These are phyloP conservation scores for Cryptosporidium felis DNA, from an alignment of 169 alveolate species.

Conservation along the genomic window DNA sequence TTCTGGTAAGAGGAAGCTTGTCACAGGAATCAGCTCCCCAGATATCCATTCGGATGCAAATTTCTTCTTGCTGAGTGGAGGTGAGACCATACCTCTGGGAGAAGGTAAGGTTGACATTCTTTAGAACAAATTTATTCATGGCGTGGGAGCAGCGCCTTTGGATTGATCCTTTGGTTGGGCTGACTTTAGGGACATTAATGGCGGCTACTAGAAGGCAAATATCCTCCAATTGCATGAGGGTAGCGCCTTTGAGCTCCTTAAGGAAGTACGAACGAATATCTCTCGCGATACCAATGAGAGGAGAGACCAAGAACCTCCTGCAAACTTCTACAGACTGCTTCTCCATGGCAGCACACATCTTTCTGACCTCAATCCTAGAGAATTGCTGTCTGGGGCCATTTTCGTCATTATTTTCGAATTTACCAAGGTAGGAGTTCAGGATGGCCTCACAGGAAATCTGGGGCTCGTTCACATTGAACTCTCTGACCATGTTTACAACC, in stretches of 20 bases:
- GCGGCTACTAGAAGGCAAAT: slow-evolving; percentile 51
- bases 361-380: slow-evolving; percentile 41
- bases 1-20: slow-evolving; percentile 19
- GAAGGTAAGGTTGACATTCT: slow-evolving; percentile 57
- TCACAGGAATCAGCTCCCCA: slow-evolving; percentile 60
- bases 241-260: slow-evolving; percentile 10
- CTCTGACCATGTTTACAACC: slow-evolving; percentile 54
- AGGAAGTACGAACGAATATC: slow-evolving; percentile 60
- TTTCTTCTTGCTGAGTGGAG: slow-evolving; percentile 51
- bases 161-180: slow-evolving; percentile 3
- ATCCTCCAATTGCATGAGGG: slow-evolving; percentile 59
- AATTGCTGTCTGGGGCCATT: slow-evolving; percentile 55
- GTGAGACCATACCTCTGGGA: slow-evolving; percentile 65
- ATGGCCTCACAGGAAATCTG: slow-evolving; percentile 43
- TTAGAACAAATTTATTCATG: slow-evolving; percentile 45
- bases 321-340: slow-evolving; percentile 57
- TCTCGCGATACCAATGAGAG: slow-evolving; percentile 66
- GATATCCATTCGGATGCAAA: slow-evolving; percentile 47
- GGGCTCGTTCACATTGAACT: slow-evolving; percentile 48
- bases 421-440: slow-evolving; percentile 43
- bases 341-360: slow-evolving; percentile 61
- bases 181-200: slow-evolving; percentile 43
- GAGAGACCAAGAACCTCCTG: slow-evolving; percentile 63
- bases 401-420: slow-evolving; percentile 49
- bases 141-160: slow-evolving; percentile 68